phyloP scores from a whole-genome alignment of 1,284 basidiomycete genomes.

The Spongispora temasekensis region DNA sequence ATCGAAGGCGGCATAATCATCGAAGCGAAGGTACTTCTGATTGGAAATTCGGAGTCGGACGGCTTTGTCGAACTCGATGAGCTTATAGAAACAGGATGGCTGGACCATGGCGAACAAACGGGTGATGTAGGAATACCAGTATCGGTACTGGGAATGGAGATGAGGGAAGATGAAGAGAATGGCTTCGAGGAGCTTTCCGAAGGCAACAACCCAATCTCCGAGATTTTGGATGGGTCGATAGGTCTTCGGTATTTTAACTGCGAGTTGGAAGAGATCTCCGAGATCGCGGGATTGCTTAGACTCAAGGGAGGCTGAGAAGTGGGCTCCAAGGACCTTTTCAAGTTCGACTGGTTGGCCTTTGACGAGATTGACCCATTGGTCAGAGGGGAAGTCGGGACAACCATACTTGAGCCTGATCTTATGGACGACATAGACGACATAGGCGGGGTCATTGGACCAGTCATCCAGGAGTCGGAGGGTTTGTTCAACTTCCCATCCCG shows the following conservation, averaged over 20 bases:
- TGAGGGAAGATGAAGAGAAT: constrained; percentile 32
- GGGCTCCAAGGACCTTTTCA: constrained; percentile 9
- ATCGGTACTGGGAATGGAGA: constrained; percentile 23
- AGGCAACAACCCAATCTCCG: constrained; percentile 35
- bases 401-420: not conserved
- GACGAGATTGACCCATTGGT: constrained; percentile 8
- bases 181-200: constrained; percentile 18
- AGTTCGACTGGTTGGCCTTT: constrained; percentile 6
- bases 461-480: not conserved
- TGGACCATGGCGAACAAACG: constrained; percentile 23
- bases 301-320: constrained; percentile 1
- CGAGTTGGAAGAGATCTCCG: not conserved
- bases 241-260: constrained; percentile 5
- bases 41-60: constrained; percentile 26
- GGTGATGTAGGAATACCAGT: constrained; percentile 28
- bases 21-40: constrained; percentile 17
- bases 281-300: not conserved
- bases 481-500: too few relatives aligned
- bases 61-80: constrained; percentile 34
- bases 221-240: constrained; percentile 19
- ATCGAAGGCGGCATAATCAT: not conserved
- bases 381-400: constrained; percentile 1
- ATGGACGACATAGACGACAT: not conserved
- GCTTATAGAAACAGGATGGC: constrained; percentile 4
- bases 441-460: constrained; percentile 4